A percentile compares a stretch with the other conserved stretches of the same genome.
Evolutionary conservation across 257 asterid genomes (phyloP).

Genomic region (Verbena officinalis): DNA sequence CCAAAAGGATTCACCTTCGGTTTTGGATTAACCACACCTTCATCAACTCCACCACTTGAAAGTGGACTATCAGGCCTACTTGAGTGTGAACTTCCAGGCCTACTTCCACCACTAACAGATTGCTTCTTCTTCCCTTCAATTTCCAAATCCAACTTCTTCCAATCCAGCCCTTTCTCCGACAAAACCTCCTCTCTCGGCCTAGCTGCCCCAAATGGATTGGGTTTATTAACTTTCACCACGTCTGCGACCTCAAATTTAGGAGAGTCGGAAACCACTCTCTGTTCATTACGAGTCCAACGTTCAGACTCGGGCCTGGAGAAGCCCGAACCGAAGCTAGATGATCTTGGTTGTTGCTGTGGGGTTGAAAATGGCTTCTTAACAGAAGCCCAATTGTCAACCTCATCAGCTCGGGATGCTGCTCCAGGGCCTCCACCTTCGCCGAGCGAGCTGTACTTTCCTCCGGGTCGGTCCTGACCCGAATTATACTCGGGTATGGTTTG

Average conservation of each 20-base stretch:
- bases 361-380: conserved; percentile 49
- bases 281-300: conserved; percentile 70
- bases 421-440: conserved; percentile 70
- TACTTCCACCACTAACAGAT: conserved; percentile 47
- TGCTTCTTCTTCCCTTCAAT: conserved; percentile 62
- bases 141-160: conserved; percentile 82
- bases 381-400: conserved; percentile 82
- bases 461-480: conserved; percentile 41
- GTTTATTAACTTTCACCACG: conserved; percentile 55
- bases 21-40: conserved; percentile 54
- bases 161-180: conserved; percentile 96
- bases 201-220: conserved; percentile 94
- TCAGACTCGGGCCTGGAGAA: conserved; percentile 62
- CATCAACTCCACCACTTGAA: conserved; percentile 47
- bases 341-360: conserved; percentile 45
- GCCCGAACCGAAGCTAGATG: conserved; percentile 56
- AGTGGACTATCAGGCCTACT: conserved; percentile 84
- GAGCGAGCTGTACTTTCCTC: conserved; percentile 53
- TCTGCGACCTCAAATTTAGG: conserved; percentile 41
- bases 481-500: conserved; percentile 46
- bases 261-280: conserved; percentile 41
- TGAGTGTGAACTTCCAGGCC: conserved; percentile 88
- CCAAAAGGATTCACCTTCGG: conserved; percentile 96
- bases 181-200: conserved; percentile 96
- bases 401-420: conserved; percentile 82